Base-by-base conservation (phyloP, 225 moss, liverwort and hornwort species). In the Antitrichia curtipendula region DNA sequence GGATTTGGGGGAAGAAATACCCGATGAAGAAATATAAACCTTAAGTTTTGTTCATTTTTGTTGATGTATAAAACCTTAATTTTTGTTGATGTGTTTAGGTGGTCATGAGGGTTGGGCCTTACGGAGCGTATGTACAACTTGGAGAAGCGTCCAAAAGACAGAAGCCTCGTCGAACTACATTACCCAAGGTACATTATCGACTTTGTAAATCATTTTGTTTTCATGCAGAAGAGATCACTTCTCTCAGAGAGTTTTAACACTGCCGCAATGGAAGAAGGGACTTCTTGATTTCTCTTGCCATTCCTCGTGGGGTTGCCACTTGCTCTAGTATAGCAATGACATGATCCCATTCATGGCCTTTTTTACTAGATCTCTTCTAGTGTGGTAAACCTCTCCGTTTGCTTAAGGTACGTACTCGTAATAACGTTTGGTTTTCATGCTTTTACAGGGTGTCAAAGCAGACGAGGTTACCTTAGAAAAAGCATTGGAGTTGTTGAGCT, bases 91-190 rank as follows among this genome's bases (percentile, higher is more conserved):
- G 27, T 77, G 84, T 66, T 69, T 86, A 99, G 98, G 91, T 99
- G 58, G 78, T 89, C 53, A 61, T 95, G 90, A 97, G 96, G 89
- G 81, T 69, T 87, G 98, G 98, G 62, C 98, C 97, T n/a, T 99
- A 94, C 86, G 98, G 98, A 81, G 92, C 91, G 77, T 99, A 99
- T 89, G 85, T 99, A 78, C 96, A 99, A 91, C 90, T 97, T 70
- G 98, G 96, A 84, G 91, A 84, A 91, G 91, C 91, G 71, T 96
- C 97, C 45, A 96, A 91, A 84, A 94, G 93, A 79, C 94, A 95
- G 85, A 98, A 94, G 86, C 97, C 97, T 54, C 95, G 95, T 84
- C 96, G 98, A 75, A 89, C 94, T 76, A 92, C 96, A n/a, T 43
- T 99, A 82, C 97, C 97, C 27, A 96, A 95, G 97, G 98, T 93